These are phyloP conservation scores for Globisporangium heterothallicum DNA, from an alignment of 352 stramenopile species.

Conservation along the genomic window DNA sequence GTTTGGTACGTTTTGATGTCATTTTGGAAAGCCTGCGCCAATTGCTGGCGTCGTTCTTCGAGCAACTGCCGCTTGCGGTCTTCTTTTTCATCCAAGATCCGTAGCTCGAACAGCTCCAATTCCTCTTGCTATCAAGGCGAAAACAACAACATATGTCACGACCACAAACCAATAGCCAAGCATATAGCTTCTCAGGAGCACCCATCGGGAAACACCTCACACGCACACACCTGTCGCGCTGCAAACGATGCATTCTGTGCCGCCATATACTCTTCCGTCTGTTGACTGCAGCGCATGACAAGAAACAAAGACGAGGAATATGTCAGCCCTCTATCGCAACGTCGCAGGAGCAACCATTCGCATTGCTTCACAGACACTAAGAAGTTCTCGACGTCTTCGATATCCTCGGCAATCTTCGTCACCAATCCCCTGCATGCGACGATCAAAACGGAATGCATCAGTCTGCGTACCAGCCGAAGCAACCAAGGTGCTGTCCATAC, in stretches of 20 bases:
- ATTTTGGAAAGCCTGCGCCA: constrained; percentile 64
- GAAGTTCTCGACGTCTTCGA: constrained; percentile 65
- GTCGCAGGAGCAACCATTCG: neutral
- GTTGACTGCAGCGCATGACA: constrained; percentile 25
- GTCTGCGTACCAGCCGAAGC: neutral
- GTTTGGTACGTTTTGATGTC: constrained; percentile 81
- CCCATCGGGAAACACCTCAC: neutral
- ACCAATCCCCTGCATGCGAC: constrained; percentile 44
- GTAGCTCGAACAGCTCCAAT: constrained; percentile 62
- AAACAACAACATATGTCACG: neutral
- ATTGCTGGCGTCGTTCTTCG: constrained; percentile 42
- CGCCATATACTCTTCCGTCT: constrained; percentile 70
- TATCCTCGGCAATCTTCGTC: constrained; percentile 49
- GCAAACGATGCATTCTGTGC: constrained; percentile 72
- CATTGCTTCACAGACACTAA: constrained; percentile 28
- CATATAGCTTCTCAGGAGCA: neutral
- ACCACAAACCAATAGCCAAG: neutral
- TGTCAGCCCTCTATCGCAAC: neutral
- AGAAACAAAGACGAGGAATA: neutral
- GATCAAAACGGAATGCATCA: constrained; percentile 1
- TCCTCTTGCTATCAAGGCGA: constrained; percentile 46
- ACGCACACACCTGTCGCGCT: constrained; percentile 26
- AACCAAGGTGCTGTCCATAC: neutral
- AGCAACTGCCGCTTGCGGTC: constrained; percentile 48
- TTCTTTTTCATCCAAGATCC: constrained; percentile 63